Evolutionary conservation across 2,329 filamentous ascomycete species (phyloP).

Genomic region (Tetracladium maxilliforme): DNA sequence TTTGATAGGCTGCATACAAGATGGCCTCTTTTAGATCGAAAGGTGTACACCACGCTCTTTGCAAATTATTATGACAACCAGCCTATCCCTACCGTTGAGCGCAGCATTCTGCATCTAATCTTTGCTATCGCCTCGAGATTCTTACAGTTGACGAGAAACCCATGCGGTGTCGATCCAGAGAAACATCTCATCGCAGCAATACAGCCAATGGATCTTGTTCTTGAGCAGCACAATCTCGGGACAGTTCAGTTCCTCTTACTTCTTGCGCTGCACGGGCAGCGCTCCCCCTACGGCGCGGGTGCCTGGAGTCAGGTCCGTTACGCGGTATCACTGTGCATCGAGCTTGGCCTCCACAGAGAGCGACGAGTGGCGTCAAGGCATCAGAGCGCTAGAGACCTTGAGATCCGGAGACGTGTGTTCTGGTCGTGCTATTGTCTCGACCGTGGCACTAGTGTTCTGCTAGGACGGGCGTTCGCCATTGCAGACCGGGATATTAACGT

Average conservation of each 20-base stretch:
- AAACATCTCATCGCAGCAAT: constrained; percentile 15
- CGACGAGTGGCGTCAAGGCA: constrained; percentile 3
- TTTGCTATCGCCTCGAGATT: constrained; percentile 12
- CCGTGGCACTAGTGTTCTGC: constrained; percentile 30
- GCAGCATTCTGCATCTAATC: constrained; percentile 12
- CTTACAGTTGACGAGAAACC: constrained; percentile 10
- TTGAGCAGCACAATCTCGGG: constrained; percentile 16
- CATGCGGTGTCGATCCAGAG: constrained; percentile 12
- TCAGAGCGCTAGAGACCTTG: too few relatives aligned
- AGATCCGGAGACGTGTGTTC: constrained; percentile 30
- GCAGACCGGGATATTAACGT: constrained; percentile 35
- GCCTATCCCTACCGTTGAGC: too few relatives aligned
- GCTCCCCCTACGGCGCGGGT: constrained; percentile 17
- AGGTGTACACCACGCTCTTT: too few relatives aligned
- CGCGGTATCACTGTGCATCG: constrained; percentile 15
- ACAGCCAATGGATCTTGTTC: constrained; percentile 15
- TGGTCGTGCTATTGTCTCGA: constrained; percentile 36
- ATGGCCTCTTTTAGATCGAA: too few relatives aligned
- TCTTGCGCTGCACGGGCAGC: constrained; percentile 16
- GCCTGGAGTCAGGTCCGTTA: constrained; percentile 18
- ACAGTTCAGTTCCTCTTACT: constrained; percentile 17
- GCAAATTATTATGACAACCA: too few relatives aligned
- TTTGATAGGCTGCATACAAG: too few relatives aligned
- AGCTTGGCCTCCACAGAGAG: constrained; percentile 15
- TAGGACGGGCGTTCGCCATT: constrained; percentile 33